Conservation (phyloP, 2,329 filamentous ascomycete genomes). For the Sarocladium kiliense region DNA sequence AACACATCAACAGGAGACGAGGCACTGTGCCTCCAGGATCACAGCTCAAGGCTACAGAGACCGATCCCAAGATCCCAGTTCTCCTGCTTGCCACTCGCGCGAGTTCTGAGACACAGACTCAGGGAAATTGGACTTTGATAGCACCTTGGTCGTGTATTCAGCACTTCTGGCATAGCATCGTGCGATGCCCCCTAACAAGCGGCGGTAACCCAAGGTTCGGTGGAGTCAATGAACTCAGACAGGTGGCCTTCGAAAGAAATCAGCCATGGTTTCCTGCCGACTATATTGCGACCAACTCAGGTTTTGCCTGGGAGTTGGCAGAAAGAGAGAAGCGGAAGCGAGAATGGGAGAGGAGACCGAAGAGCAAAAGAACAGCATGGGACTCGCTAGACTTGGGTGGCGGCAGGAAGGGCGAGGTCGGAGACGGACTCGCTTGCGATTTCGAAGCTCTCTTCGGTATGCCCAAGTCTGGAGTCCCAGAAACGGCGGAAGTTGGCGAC, state of each 20-base stretch:
- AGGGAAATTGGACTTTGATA: conserved; percentile 76
- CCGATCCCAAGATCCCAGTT: conserved; percentile 74
- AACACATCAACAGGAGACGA: conserved; percentile 74
- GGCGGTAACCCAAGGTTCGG: conserved; percentile 80
- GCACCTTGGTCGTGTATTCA: conserved; percentile 87
- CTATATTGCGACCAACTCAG: conserved; percentile 72
- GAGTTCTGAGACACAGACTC: conserved; percentile 39
- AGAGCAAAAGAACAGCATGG: conserved; percentile 75
- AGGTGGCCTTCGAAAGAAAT: conserved; percentile 75
- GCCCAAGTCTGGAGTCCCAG: conserved; percentile 12
- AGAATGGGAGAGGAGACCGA: conserved; percentile 73
- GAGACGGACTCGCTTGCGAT: conserved; percentile 76
- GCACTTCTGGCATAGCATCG: conserved; percentile 79
- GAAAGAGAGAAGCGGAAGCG: conserved; percentile 67
- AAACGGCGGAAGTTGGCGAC: conserved; percentile 13
- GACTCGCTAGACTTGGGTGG: conserved; percentile 67
- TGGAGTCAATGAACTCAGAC: conserved; percentile 72
- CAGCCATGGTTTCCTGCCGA: conserved; percentile 84
- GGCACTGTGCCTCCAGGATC: conserved; percentile 60
- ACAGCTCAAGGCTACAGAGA: conserved; percentile 48
- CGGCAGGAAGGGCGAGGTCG: conserved; percentile 74
- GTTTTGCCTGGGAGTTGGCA: conserved; percentile 69
- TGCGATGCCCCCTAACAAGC: conserved; percentile 74
- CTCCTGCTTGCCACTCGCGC: conserved; percentile 60
- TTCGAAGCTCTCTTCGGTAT: conserved; percentile 63